A percentile compares a stretch with the other conserved stretches of the same genome.
phyloP scores from a whole-genome alignment of 208 protist genomes.

The Naegleria gruberi region DNA sequence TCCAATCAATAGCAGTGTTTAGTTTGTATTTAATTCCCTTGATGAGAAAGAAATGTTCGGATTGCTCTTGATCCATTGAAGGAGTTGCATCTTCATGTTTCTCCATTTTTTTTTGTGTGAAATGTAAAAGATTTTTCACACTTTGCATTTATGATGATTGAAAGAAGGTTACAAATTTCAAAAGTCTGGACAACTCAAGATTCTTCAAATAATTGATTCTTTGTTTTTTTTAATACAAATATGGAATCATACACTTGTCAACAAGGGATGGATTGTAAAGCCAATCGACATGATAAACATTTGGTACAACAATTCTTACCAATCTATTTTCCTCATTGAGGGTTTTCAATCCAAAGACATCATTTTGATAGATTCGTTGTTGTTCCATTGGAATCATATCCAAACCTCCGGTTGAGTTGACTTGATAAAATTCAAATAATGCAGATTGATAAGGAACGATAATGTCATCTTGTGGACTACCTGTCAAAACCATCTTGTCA shows the following conservation, averaged over 20 bases:
- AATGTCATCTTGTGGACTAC: background rate
- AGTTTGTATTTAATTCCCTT: too few relatives aligned
- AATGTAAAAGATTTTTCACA: too few relatives aligned
- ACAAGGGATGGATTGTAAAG: background rate
- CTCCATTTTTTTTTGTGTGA: too few relatives aligned
- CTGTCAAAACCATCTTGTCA: background rate
- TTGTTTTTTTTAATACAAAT: background rate
- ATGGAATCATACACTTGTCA: background rate
- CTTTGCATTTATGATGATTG: too few relatives aligned
- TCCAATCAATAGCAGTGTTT: too few relatives aligned
- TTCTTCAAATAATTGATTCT: too few relatives aligned
- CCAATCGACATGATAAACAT: background rate
- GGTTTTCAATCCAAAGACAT: constrained; percentile 4
- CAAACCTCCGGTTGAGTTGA: background rate
- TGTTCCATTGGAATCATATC: background rate
- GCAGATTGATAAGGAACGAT: background rate
- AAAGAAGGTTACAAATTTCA: too few relatives aligned
- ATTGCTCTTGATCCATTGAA: too few relatives aligned
- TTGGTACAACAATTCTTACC: background rate
- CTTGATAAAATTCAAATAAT: background rate
- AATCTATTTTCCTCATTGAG: background rate
- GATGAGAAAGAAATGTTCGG: too few relatives aligned
- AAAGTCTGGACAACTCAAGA: too few relatives aligned
- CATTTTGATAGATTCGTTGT: background rate
- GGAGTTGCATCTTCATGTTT: too few relatives aligned